These are phyloP conservation scores for Bryum argenteum DNA, from an alignment of 225 moss, liverwort and hornwort genomes.

Conservation along the genomic window DNA sequence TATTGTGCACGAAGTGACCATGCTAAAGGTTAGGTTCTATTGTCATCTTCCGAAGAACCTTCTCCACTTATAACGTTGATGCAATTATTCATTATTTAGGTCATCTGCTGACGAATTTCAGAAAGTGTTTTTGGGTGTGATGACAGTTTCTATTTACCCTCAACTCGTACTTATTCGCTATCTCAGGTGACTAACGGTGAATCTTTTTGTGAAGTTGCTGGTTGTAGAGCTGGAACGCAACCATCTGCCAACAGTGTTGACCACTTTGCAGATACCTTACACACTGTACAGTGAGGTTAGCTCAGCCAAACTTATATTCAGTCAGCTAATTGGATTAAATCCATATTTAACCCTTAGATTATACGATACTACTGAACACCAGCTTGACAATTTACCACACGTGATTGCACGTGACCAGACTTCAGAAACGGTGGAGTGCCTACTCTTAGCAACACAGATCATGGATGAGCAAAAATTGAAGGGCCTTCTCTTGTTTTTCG, in stretches of 20 bases:
- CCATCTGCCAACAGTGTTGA: constrained; percentile 45
- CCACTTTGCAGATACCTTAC: constrained; percentile 45
- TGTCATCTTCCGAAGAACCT: constrained; percentile 9
- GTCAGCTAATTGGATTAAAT: background rate
- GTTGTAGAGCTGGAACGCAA: constrained; percentile 51
- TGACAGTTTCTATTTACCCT: background rate
- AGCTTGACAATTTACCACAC: constrained; percentile 1
- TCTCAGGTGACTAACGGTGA: constrained; percentile 1
- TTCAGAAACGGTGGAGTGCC: constrained; percentile 49
- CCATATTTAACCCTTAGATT: background rate
- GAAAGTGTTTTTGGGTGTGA: constrained; percentile 3
- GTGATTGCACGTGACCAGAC: constrained; percentile 32
- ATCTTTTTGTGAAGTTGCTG: constrained; percentile 42
- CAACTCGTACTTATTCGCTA: background rate
- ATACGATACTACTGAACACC: background rate
- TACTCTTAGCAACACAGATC: constrained; percentile 44
- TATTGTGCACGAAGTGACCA: constrained; percentile 62
- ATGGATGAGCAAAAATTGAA: constrained; percentile 28
- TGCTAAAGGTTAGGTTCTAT: constrained; percentile 55
- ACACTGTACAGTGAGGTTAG: constrained; percentile 39
- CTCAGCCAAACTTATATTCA: background rate
- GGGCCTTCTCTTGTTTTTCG: constrained; percentile 40
- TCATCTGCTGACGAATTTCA: constrained; percentile 8
- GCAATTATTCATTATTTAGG: constrained; percentile 15
- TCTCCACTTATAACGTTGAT: constrained; percentile 11